Base-by-base conservation (phyloP, 345 rosid genomes). In the Aegle marmelos region DNA sequence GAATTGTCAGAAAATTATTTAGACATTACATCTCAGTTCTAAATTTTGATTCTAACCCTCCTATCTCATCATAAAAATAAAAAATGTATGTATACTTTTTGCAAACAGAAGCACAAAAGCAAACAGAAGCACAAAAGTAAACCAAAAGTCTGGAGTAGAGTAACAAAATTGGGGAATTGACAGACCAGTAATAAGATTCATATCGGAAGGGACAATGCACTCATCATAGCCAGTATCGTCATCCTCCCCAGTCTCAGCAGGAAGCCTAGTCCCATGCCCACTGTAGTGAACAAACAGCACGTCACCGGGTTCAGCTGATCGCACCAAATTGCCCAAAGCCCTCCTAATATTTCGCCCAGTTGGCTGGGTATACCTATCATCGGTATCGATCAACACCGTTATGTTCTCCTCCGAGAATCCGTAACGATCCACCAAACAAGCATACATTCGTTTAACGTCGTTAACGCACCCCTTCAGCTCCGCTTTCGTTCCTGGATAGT, bases 221-320 rank as follows among this genome's bases (percentile, higher is more conserved):
- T 93, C 99, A 81, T 95, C 99, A 48, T 78, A 95, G 16, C 99
- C 99, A 54, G 98, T 95, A 70, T 95, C 98, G 79, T 95, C 99
- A 31, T 91, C 94, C 80, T 95, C 97, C 7, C 99, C 99, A 5
- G 97, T 89, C 89, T 95, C 98, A 8, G 98, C 96, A 0, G 99
- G 99, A 28, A 95, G 89, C 83, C 99, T 90, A n/a, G 98, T 95
- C 45, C 98, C 99, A 19, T 95, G 99, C 34, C 98, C 99, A 74
- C 98, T 95, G 83, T 92, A 95, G 79, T 95, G 99, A 9, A 93
- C 93, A 39, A 92, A 88, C 22, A 93, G 87, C 45, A 86, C 72
- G 72, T 95, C 98, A 1, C 91, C 93, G 0, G 89, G 79, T 76
- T 80, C 72, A 3, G 97, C 96, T 4, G 97, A 89, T 27, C 83